Evolutionary conservation across 2,329 filamentous ascomycete species (phyloP).

Genomic region (Beauveria asiatica): DNA sequence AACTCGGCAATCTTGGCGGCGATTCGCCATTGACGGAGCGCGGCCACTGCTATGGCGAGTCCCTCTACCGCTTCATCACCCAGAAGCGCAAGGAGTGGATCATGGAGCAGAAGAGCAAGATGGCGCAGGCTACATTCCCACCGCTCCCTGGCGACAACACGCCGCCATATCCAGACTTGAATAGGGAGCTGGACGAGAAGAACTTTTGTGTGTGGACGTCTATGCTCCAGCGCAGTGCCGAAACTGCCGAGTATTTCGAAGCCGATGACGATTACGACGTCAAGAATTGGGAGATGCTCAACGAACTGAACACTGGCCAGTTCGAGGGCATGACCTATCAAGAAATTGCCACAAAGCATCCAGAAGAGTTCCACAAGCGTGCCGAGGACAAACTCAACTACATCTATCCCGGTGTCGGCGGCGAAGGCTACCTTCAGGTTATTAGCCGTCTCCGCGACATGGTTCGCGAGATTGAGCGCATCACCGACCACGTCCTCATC

Average conservation of each 20-base stretch:
- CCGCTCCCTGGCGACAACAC: slow-evolving; percentile 85
- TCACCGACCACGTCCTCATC: slow-evolving; percentile 89
- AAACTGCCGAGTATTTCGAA: slow-evolving; percentile 84
- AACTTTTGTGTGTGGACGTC: slow-evolving; percentile 98
- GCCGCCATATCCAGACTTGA: slow-evolving; percentile 84
- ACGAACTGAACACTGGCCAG: slow-evolving; percentile 85
- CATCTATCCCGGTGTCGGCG: slow-evolving; percentile 90
- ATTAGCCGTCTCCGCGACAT: slow-evolving; percentile 92
- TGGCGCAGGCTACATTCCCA: slow-evolving; percentile 73
- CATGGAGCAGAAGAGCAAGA: slow-evolving; percentile 69
- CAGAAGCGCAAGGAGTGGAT: slow-evolving; percentile 75
- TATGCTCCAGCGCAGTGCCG: slow-evolving; percentile 84
- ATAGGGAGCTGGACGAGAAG: slow-evolving; percentile 63
- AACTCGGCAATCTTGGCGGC: slow-evolving; percentile 80
- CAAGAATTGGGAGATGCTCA: slow-evolving; percentile 96
- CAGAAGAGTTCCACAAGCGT: slow-evolving; percentile 74
- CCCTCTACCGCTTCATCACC: slow-evolving; percentile 77
- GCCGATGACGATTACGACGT: slow-evolving; percentile 88
- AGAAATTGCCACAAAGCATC: slow-evolving; percentile 71
- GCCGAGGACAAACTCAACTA: slow-evolving; percentile 86
- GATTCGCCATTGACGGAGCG: slow-evolving; percentile 77
- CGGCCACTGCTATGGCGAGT: slow-evolving; percentile 69
- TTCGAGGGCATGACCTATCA: slow-evolving; percentile 95
- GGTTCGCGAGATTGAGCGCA: slow-evolving; percentile 93
- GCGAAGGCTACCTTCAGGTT: slow-evolving; percentile 93